Base-by-base conservation (phyloP, 1,284 basidiomycete species). In the Takashimella tepidaria region DNA sequence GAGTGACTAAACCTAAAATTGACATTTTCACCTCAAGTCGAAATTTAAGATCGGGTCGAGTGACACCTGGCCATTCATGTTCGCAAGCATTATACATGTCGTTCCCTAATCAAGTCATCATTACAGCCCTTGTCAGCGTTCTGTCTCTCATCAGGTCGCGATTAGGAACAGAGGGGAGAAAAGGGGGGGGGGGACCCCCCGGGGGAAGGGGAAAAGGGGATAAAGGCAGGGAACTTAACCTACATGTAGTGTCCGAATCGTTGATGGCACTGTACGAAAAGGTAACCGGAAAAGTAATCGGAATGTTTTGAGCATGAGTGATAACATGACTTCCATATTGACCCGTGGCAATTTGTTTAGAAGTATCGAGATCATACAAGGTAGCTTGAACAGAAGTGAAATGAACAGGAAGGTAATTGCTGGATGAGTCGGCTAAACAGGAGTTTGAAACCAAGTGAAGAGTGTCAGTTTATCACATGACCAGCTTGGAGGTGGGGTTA, bases 181-280 rank as follows among this genome's bases (percentile, higher is more conserved):
- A n/a, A n/a, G n/a, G n/a, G n/a, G n/a, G n/a, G n/a, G n/a, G n/a
- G n/a, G n/a, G n/a, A n/a, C n/a, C n/a, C n/a, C n/a, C n/a, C n/a
- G n/a, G 16, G 31, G 31, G 31, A 37, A 37, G 31, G 31, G 49
- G 25, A 21, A 20, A 19, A 31, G 40, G 47, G 24, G 6, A 27
- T 13, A 5, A 16, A 26, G 45, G 31, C 8, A 37, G 31, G n/a
- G n/a, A n/a, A 2, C 12, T 16, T 47, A 4, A 77, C 84, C 61
- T 63, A 88, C 89, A 93, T 25, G 90, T 92, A 41, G 79, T 77
- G 74, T 93, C 90, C 1, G 84, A 83, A 47, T 81, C 79, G 68
- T 93, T 92, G n/a, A 81, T 76, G 0, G 86, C 87, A n/a, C 82
- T 57, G 68, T 92, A 92, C 0, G 83, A 82, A 73, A 92, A 91